Evolutionary conservation across 1,284 basidiomycete species (phyloP), one percentile per base, ranked within the genome.

Genomic region (Rhodotorula glutinis): DNA sequence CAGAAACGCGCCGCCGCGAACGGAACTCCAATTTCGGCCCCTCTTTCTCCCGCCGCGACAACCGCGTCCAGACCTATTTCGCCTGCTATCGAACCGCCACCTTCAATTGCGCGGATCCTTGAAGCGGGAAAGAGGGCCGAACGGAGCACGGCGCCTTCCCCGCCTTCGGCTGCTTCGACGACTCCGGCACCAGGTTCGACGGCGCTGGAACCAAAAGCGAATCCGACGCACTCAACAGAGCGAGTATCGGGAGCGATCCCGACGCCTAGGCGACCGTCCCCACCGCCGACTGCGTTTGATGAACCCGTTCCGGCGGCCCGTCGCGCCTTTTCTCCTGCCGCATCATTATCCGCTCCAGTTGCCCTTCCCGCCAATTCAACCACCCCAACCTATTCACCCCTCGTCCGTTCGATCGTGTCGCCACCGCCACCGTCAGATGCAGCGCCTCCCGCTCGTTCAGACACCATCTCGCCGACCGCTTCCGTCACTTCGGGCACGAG

Each of bases 1-100:
- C 60, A 57, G 21, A 75, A 75, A 61, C 52, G 40, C 38, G 19
- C 49, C 30, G 53, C 25, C 29, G 14, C 53, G 30, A 41, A 40
- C 30, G 29, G 27, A 43, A 38, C 33, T 7, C 49, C 33, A n/a
- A 38, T 11, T 11, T 38, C 40, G 3, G 30, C 44, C 51, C 52
- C 25, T 14, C 49, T 7, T 7, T 44, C 27, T n/a, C 25, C 49
- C 38, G 60, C 57, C 3, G 56, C 64, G 7, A 52, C 54, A 16
- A 41, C 29, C 27, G 29, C 47, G 8, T 60, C 17, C 30, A 25
- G 57, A 10, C 29, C 47, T 16, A 16, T 44, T 44, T 14, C 43
- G 43, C 43, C 43, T 5, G 43, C 43, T 5, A 44, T 44, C 4
- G 14, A 43, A 0, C 43, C 27, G 0, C 21, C 56, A 3, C 23